These are phyloP conservation scores for Gigaspora rosea DNA, from an alignment of 192 early-diverging fungal species.

Conservation along the genomic window DNA sequence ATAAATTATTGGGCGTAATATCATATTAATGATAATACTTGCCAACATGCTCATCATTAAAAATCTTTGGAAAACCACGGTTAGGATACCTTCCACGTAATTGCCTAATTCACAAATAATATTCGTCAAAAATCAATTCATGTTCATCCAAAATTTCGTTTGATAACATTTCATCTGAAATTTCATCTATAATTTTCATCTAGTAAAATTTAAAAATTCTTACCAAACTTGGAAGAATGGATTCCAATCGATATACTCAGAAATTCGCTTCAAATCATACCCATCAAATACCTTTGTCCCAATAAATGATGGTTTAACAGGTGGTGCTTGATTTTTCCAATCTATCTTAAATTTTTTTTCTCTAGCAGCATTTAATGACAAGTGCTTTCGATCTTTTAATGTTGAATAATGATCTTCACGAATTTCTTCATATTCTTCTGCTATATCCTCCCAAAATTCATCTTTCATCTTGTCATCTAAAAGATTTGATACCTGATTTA, in stretches of 20 bases:
- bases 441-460: constrained; percentile 88
- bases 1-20: background rate
- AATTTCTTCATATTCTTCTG: constrained; percentile 94
- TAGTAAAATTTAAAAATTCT: background rate
- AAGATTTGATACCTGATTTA: constrained; percentile 56
- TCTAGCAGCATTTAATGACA: constrained; percentile 72
- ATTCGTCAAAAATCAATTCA: too few species aligned
- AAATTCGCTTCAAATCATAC: constrained; percentile 72
- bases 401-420: constrained; percentile 92
- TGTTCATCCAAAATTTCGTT: too few species aligned
- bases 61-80: constrained; percentile 96
- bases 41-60: constrained; percentile 92
- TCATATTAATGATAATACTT: background rate
- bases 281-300: constrained; percentile 80
- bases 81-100: constrained; percentile 95
- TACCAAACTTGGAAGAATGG: constrained; percentile 97
- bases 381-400: constrained; percentile 80
- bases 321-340: constrained; percentile 65
- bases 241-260: constrained; percentile 96
- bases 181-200: too few species aligned
- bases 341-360: constrained; percentile 66
- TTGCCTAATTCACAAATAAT: constrained; percentile 51
- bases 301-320: constrained; percentile 79
- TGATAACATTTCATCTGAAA: too few species aligned
- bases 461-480: constrained; percentile 74